Conservation (phyloP, 805 yeast species). For the Blastobotrys muscicola region DNA sequence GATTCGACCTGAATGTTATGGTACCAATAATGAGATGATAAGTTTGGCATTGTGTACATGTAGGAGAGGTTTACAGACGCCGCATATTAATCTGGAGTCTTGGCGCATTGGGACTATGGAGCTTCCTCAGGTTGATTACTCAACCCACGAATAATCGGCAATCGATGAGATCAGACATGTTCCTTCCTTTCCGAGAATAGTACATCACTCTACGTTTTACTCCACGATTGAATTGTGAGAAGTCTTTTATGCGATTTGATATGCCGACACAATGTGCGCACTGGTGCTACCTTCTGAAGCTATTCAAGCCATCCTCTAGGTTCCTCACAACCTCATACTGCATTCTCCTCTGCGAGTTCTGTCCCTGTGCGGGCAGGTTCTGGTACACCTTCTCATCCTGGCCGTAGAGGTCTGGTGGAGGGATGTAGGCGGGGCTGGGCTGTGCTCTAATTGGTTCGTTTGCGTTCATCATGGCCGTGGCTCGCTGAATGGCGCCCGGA, state of each 20-base stretch:
- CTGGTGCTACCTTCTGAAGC: not conserved
- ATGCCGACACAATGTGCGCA: not conserved
- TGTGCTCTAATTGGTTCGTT: constrained; percentile 30
- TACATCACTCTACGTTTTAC: too few species aligned
- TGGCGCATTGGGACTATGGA: too few species aligned
- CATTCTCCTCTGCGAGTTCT: constrained; percentile 3
- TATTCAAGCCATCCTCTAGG: constrained; percentile 21
- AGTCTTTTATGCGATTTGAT: too few species aligned
- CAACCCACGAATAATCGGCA: too few species aligned
- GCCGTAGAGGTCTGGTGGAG: constrained; percentile 28
- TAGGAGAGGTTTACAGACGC: too few species aligned
- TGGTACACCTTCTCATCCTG: not conserved
- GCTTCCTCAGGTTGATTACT: too few species aligned
- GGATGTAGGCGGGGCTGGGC: constrained; percentile 33
- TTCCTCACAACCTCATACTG: constrained; percentile 23
- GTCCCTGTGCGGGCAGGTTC: constrained; percentile 3
- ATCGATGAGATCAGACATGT: not conserved
- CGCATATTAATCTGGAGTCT: too few species aligned
- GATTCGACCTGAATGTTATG: too few species aligned
- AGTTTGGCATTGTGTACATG: too few species aligned
- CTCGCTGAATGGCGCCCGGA: constrained; percentile 33
- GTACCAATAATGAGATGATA: too few species aligned
- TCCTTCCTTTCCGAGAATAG: not conserved
- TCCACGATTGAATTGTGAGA: too few species aligned
- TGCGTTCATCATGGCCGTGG: constrained; percentile 32